Evolutionary conservation across 345 rosid species (phyloP).

Genomic region (Populus simonii): DNA sequence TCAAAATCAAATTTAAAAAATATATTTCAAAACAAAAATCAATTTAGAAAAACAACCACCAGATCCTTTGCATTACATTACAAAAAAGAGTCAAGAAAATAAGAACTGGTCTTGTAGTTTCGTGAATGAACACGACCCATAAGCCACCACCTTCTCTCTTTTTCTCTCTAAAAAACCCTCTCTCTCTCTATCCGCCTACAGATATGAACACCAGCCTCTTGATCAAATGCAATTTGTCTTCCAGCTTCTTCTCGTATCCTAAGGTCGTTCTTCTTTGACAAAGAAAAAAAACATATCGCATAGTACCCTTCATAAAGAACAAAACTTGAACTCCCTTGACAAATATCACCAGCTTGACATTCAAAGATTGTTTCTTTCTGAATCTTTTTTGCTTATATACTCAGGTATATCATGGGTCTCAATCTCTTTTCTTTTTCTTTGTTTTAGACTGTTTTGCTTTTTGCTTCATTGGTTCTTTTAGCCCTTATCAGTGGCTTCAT

Average conservation of each 20-base stretch:
- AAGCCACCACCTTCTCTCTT: background rate
- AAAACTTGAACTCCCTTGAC: background rate
- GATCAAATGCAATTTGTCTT: constrained; percentile 7
- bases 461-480: background rate
- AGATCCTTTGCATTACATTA: background rate
- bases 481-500: constrained; percentile 14
- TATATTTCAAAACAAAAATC: background rate
- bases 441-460: background rate
- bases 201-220: constrained; percentile 16
- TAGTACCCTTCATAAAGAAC: background rate
- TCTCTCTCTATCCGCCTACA: constrained; percentile 18
- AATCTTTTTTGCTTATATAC: constrained; percentile 11
- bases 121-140: constrained; percentile 41
- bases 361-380: background rate
- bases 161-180: constrained; percentile 4
- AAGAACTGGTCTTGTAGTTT: constrained; percentile 20
- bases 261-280: constrained; percentile 19
- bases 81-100: background rate
- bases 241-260: constrained; percentile 17
- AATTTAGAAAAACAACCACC: background rate
- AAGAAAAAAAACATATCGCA: background rate
- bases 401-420: constrained; percentile 33
- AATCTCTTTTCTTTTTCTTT: background rate
- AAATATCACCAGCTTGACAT: background rate
- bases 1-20: no score